Base-by-base conservation (phyloP, 1,284 basidiomycete species). In the Tilletia walkeri region DNA sequence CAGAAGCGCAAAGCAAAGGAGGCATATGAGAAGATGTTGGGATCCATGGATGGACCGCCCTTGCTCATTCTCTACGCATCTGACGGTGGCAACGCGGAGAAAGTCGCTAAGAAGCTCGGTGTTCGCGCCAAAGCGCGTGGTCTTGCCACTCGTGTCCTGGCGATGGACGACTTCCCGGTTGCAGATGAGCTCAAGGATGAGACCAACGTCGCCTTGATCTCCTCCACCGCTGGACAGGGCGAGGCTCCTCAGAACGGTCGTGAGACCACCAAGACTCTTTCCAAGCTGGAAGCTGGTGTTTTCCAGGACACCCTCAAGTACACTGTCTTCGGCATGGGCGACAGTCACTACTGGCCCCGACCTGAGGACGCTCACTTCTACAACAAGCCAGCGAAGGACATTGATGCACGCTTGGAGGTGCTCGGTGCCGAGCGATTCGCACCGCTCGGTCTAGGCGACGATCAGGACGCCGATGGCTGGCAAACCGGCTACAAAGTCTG, bases 331-430 rank as follows among this genome's bases (percentile, higher is more conserved):
- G 95, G 88, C 67, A 92, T 99, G 90, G 95, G 95, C 76, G 95
- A 99, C 85, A 95, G 92, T 83, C 95, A 97, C 86, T 99, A 99
- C 86, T 99, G 95, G 95, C 96, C 96, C 20, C 89, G 96, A 66
- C 88, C 93, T 34, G 95, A 98, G 85, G 95, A 99, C 82, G 91
- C 91, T 39, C 91, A 94, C 80, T 99, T 94, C 85, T 99, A 97
- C 88, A 99, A 99, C 88, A 96, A 95, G 86, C 90, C 96, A 0
- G 89, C 90, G 30, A 96, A 94, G 86, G 95, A 99, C 78, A 88
- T 99, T 65, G 90, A 94, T 85, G 86, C 88, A 38, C 89, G 90
- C 50, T 75, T 83, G 48, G 78, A 77, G 67, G 70, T 73, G 61
- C 76, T 83, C 67, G 82, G 82, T 61, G 80, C 79, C 36, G 71